Conservation (phyloP, 345 rosid genomes). For the Bruguiera parviflora region DNA sequence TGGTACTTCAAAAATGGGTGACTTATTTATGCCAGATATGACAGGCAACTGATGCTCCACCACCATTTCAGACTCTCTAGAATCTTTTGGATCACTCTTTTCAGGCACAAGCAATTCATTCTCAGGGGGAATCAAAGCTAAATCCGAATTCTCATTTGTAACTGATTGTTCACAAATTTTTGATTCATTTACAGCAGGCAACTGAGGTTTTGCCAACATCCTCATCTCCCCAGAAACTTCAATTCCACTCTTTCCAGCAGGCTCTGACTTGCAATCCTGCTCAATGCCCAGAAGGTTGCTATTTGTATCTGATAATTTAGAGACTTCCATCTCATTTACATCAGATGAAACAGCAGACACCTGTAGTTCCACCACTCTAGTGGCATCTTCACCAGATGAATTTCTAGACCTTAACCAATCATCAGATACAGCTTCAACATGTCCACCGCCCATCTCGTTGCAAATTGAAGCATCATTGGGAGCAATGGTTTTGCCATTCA, state of each 20-base stretch:
- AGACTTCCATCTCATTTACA: conserved; percentile 6
- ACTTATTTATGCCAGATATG: conserved; percentile 20
- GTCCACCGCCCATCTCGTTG: conserved; percentile 21
- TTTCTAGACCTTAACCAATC: conserved; percentile 17
- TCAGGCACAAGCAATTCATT: conserved; percentile 7
- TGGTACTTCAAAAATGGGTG: conserved; percentile 23
- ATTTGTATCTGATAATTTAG: background rate
- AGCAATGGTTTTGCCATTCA: conserved; percentile 19
- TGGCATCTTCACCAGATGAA: conserved; percentile 29
- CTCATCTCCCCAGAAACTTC: conserved; percentile 5
- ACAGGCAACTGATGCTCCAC: conserved; percentile 17
- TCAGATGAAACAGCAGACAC: conserved; percentile 13
- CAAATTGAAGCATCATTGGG: conserved; percentile 24
- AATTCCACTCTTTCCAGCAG: background rate
- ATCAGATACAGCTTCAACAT: conserved; percentile 15
- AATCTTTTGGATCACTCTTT: conserved; percentile 1
- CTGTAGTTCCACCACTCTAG: conserved; percentile 20
- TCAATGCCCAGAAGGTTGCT: background rate
- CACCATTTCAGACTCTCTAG: conserved; percentile 13
- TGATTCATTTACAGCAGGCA: conserved; percentile 17
- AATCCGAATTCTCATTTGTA: conserved; percentile 4
- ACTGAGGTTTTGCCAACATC: conserved; percentile 11
- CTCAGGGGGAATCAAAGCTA: conserved; percentile 5
- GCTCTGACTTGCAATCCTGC: conserved; percentile 1
- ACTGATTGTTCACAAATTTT: conserved; percentile 1